These are phyloP conservation scores for Plasmodium adleri DNA, from an alignment of 169 alveolate species.

Conservation along the genomic window DNA sequence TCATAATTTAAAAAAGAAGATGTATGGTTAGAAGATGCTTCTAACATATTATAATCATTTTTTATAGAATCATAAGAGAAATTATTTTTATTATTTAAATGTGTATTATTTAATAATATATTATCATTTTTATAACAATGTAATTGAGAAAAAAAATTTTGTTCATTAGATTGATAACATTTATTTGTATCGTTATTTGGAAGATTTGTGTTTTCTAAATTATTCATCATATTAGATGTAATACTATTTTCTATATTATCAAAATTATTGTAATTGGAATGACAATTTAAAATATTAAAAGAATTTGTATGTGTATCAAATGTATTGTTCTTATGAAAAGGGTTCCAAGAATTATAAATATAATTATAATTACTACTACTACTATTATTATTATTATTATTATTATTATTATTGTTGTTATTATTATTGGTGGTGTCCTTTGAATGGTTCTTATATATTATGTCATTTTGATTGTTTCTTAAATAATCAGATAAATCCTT, in stretches of 20 bases:
- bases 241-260: constrained; percentile 13
- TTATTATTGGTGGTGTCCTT: no score
- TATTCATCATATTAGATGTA: not conserved
- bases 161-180: not conserved
- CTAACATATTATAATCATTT: constrained; percentile 3
- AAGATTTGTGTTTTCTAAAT: not conserved
- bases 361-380: not conserved
- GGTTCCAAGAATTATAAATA: not conserved
- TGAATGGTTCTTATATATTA: no score
- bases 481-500: no score
- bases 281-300: no score
- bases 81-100: not conserved
- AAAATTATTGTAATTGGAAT: not conserved
- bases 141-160: not conserved
- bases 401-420: not conserved
- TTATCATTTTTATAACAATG: not conserved
- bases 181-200: not conserved
- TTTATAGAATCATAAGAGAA: constrained; percentile 5
- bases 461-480: no score
- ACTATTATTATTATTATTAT: not conserved
- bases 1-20: constrained; percentile 14
- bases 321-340: no score
- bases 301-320: no score
- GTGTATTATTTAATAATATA: not conserved
- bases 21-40: not conserved